Evolutionary conservation across 495 filamentous ascomycete genomes (phyloP), one percentile per base, ranked within the genome.

Genomic region (Trypethelium eluteriae): DNA sequence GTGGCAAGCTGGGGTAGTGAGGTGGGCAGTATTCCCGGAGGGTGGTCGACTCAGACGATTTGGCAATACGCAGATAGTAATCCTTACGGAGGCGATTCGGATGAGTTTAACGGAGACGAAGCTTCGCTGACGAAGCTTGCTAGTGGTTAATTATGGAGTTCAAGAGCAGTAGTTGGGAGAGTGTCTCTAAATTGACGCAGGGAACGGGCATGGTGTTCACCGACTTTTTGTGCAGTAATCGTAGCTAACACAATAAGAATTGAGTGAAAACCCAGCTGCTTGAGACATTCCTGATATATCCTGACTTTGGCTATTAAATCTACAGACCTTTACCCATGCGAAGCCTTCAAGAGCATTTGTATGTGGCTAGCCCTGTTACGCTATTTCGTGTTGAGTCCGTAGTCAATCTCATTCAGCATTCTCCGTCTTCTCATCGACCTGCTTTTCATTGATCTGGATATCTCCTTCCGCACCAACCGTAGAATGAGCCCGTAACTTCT

Each of bases 21-120:
- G 0, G 71, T 80, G 0, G 84, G 85, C 11, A 79, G 79, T 0
- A 76, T 85, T 16, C 85, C 85, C 2, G 83, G 80, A 5, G 81
- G 85, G 18, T 88, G 86, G 86, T 70, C 77, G 2, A 81, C 74
- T 70, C 81, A 87, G 73, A 84, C 81, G 38, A 80, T 87, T 72
- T 88, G 85, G 85, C 85, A 87, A 74, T 80, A 83, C 69, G 74
- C 74, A 39, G 78, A 64, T 62, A 68, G 64, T 16, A 66, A 70
- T 63, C 38, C 41, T 7, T 72, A 69, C 46, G 72, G 72, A 10
- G 72, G 72, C 4, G 70, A 72, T 59, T 70, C 70, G 38, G 72
- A 74, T 41, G 50, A 34, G 39, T 74, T 74, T 50, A 74, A 72
- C 68, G 72, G 72, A 3, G 56, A 67, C n/a, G 41, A 64, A 18